These are phyloP conservation scores for Cercospora berteroae DNA, from an alignment of 2,329 filamentous ascomycete genomes.

Conservation along the genomic window DNA sequence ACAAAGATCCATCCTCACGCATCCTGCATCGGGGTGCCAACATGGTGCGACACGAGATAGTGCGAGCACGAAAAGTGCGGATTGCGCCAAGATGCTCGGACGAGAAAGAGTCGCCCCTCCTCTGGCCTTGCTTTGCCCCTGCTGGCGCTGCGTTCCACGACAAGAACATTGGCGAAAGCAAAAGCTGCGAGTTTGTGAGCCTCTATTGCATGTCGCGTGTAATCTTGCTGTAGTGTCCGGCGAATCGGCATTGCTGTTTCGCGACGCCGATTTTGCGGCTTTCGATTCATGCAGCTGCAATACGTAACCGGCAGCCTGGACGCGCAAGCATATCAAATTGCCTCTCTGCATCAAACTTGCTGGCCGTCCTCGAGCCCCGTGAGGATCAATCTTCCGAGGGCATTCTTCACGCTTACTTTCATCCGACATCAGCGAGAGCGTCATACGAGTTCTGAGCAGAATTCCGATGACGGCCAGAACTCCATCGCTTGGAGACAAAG, in stretches of 20 bases:
- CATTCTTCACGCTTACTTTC: background rate
- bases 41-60: constrained; percentile 7
- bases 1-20: background rate
- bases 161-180: background rate
- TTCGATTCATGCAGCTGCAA: constrained; percentile 1
- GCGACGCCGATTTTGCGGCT: constrained; percentile 4
- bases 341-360: background rate
- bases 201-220: background rate
- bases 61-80: background rate
- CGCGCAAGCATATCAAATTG: background rate
- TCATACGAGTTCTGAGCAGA: background rate
- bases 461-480: background rate
- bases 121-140: background rate
- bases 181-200: background rate
- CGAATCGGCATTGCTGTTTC: background rate
- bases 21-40: background rate
- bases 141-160: background rate
- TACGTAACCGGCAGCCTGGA: background rate
- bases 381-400: background rate
- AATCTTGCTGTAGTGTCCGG: background rate
- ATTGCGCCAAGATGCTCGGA: background rate
- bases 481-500: background rate
- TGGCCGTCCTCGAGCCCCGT: background rate
- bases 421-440: background rate
- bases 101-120: background rate